Evolutionary conservation across 2,329 filamentous ascomycete genomes (phyloP).

Genomic region (Colletotrichum theobromicola): DNA sequence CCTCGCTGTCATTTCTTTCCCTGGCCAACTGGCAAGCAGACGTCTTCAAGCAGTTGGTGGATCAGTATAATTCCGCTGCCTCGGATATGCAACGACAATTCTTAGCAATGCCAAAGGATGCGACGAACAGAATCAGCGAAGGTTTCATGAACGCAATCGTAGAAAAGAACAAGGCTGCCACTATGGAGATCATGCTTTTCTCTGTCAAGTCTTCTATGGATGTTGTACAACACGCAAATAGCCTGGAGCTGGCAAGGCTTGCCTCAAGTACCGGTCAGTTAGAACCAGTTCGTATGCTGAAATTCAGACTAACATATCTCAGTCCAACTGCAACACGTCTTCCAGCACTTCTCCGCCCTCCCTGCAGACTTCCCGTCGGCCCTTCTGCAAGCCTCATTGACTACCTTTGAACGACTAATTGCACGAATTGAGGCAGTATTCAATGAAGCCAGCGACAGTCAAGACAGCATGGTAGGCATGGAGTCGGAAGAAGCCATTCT

Average conservation of each 20-base stretch:
- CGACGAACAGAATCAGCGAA: slow-evolving; percentile 45
- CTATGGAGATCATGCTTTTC: slow-evolving; percentile 57
- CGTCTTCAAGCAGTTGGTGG: slow-evolving; percentile 61
- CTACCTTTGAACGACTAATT: slow-evolving; percentile 54
- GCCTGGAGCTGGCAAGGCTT: slow-evolving; percentile 52
- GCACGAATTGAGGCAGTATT: slow-evolving; percentile 44
- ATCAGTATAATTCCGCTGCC: slow-evolving; percentile 62
- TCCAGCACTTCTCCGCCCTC: slow-evolving; percentile 50
- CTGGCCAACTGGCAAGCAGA: slow-evolving; percentile 56
- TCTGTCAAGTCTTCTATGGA: slow-evolving; percentile 55
- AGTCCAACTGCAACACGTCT: slow-evolving; percentile 57
- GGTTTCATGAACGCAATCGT: slow-evolving; percentile 56
- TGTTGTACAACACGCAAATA: slow-evolving; percentile 51
- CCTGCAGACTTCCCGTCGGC: slow-evolving; percentile 53
- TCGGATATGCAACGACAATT: slow-evolving; percentile 63
- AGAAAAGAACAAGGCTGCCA: slow-evolving; percentile 55
- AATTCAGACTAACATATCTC: slow-evolving; percentile 19
- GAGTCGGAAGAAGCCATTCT: slow-evolving; percentile 54
- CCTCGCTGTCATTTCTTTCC: slow-evolving; percentile 54
- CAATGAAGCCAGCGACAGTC: slow-evolving; percentile 41
- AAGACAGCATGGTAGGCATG: slow-evolving; percentile 41
- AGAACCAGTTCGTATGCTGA: neutral
- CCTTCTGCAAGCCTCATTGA: slow-evolving; percentile 48
- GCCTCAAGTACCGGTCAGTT: slow-evolving; percentile 50
- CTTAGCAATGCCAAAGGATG: slow-evolving; percentile 51